phyloP scores from a whole-genome alignment of 2,329 filamentous ascomycete genomes.

The Pseudopithomyces maydicus region DNA sequence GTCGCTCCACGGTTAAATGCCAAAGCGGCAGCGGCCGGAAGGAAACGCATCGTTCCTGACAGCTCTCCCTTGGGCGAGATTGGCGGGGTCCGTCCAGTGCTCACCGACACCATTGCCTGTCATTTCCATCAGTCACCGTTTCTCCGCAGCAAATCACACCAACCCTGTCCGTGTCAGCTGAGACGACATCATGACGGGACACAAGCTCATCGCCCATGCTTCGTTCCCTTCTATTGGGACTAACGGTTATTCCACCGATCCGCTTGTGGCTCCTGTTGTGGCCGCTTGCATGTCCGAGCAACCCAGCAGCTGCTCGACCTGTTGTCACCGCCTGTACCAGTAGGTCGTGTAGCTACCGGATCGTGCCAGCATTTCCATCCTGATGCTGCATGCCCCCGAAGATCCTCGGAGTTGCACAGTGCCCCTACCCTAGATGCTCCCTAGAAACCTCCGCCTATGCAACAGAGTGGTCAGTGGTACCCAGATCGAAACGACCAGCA shows the following conservation, averaged over 20 bases:
- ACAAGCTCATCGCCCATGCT: constrained; percentile 29
- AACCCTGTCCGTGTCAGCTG: constrained; percentile 30
- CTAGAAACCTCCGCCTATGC: not conserved
- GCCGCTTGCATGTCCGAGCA: constrained; percentile 26
- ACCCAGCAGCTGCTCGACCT: constrained; percentile 20
- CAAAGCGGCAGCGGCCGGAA: constrained; percentile 9
- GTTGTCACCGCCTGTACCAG: constrained; percentile 8
- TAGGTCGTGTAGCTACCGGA: constrained; percentile 9
- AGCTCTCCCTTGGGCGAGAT: constrained; percentile 1
- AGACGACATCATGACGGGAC: constrained; percentile 10
- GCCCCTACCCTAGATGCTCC: not conserved
- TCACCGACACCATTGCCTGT: constrained; percentile 18
- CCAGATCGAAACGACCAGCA: constrained; percentile 7
- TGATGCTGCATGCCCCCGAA: not conserved
- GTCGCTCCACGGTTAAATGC: constrained; percentile 4
- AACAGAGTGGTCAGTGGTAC: not conserved
- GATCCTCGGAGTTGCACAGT: constrained; percentile 1
- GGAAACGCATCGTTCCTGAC: constrained; percentile 1
- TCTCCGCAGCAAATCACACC: not conserved
- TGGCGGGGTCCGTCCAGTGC: constrained; percentile 7
- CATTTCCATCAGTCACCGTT: constrained; percentile 22
- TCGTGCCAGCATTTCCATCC: constrained; percentile 13
- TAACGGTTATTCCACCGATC: constrained; percentile 44
- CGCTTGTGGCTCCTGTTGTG: constrained; percentile 41
- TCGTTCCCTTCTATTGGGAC: constrained; percentile 39